Evolutionary conservation across 2,329 filamentous ascomycete species (phyloP).

Genomic region (Penicillium hordei): DNA sequence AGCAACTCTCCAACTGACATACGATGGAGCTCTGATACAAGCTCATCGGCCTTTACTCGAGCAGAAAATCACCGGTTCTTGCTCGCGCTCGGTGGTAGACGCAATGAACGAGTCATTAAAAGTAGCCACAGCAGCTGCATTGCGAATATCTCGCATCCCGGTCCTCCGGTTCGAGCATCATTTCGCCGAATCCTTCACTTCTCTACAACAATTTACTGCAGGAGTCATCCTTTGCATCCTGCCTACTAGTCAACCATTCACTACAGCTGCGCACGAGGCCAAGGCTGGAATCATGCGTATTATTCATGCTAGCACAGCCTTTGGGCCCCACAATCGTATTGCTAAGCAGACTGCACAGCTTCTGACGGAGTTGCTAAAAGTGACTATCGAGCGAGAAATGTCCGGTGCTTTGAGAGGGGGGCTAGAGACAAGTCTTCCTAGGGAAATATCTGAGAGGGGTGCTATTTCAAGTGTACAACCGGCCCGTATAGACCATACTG

Average conservation of each 20-base stretch:
- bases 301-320: constrained; percentile 25
- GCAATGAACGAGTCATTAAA: constrained; percentile 12
- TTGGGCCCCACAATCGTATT: constrained; percentile 26
- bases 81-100: constrained; percentile 6
- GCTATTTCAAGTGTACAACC: neutral
- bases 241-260: constrained; percentile 31
- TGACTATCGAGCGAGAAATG: constrained; percentile 25
- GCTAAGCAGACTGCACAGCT: constrained; percentile 30
- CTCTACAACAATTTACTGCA: constrained; percentile 24
- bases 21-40: constrained; percentile 27
- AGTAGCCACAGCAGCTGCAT: constrained; percentile 27
- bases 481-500: neutral
- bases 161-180: constrained; percentile 29
- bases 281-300: constrained; percentile 33
- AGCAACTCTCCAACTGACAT: constrained; percentile 25
- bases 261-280: constrained; percentile 28
- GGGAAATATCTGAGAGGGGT: neutral
- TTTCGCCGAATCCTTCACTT: constrained; percentile 24
- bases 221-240: constrained; percentile 31
- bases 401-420: constrained; percentile 2
- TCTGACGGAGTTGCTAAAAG: constrained; percentile 29
- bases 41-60: constrained; percentile 27
- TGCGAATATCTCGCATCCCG: constrained; percentile 31
- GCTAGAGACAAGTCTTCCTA: neutral
- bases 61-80: constrained; percentile 10